These are phyloP conservation scores for Rostrohypoxylon terebratum DNA, from an alignment of 495 filamentous ascomycete genomes.

Conservation along the genomic window DNA sequence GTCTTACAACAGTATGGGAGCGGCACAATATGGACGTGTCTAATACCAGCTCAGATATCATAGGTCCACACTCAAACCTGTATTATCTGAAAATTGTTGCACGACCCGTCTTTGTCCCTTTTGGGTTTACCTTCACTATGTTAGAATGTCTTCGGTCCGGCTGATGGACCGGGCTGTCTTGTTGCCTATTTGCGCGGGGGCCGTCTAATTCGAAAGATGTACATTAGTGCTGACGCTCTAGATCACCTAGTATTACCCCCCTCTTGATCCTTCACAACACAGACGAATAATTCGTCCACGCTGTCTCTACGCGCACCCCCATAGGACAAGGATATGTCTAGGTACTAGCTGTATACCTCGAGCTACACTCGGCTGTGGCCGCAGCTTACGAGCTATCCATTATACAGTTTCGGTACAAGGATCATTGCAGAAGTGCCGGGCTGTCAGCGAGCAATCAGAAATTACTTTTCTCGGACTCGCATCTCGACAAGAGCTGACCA, in stretches of 20 bases:
- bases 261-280: slow-evolving; percentile 38
- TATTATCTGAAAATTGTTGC: slow-evolving; percentile 2
- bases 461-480: slow-evolving; percentile 4
- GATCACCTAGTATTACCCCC: slow-evolving; percentile 34
- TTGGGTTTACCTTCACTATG: slow-evolving; percentile 5
- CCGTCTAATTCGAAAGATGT: slow-evolving; percentile 32
- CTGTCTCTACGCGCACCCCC: slow-evolving; percentile 36
- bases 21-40: slow-evolving; percentile 5
- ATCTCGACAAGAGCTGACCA: slow-evolving; percentile 11
- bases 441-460: slow-evolving; percentile 14
- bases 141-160: slow-evolving; percentile 23
- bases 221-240: slow-evolving; percentile 43
- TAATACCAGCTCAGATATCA: slow-evolving; percentile 2
- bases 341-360: slow-evolving; percentile 19
- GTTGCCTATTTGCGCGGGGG: slow-evolving; percentile 41
- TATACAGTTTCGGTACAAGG: slow-evolving; percentile 19
- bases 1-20: slow-evolving; percentile 18
- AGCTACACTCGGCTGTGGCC: slow-evolving; percentile 23
- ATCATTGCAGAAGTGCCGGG: slow-evolving; percentile 22
- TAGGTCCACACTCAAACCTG: slow-evolving; percentile 8
- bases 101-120: slow-evolving; percentile 16
- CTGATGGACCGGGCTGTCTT: slow-evolving; percentile 31
- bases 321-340: slow-evolving; percentile 19
- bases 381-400: slow-evolving; percentile 34
- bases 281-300: slow-evolving; percentile 20